phyloP scores from a whole-genome alignment of 768 basidiomycete genomes.

The Lentinula aciculospora region DNA sequence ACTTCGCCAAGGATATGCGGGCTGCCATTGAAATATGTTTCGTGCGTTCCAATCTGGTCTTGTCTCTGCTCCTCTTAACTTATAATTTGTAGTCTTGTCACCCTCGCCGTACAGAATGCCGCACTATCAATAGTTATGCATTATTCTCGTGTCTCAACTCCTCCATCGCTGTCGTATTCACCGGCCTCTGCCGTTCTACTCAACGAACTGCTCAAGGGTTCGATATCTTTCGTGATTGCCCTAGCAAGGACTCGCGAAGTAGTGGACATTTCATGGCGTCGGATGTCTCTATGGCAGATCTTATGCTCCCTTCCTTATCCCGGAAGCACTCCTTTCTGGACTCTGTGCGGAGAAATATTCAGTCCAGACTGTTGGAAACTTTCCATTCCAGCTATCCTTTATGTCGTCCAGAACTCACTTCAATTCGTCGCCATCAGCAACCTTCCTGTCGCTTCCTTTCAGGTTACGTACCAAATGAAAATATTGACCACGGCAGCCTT shows the following conservation, averaged over 20 bases:
- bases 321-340: slow-evolving; percentile 44
- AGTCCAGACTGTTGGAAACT: slow-evolving; percentile 96
- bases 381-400: slow-evolving; percentile 92
- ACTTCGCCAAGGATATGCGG: slow-evolving; percentile 55
- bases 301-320: slow-evolving; percentile 34
- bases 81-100: slow-evolving; percentile 51
- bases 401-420: slow-evolving; percentile 93
- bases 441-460: slow-evolving; percentile 94
- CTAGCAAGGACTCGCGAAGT: slow-evolving; percentile 42
- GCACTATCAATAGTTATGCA: slow-evolving; percentile 97
- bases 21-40: slow-evolving; percentile 74
- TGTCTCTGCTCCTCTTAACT: slow-evolving; percentile 4
- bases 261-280: slow-evolving; percentile 33
- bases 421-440: slow-evolving; percentile 97
- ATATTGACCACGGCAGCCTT: slow-evolving; percentile 95
- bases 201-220: slow-evolving; percentile 91
- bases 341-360: slow-evolving; percentile 70
- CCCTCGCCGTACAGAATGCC: slow-evolving; percentile 92
- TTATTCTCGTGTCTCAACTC: slow-evolving; percentile 89
- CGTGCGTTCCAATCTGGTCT: slow-evolving; percentile 45
- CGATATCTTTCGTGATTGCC: slow-evolving; percentile 90
- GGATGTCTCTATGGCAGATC: slow-evolving; percentile 31
- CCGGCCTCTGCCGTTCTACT: slow-evolving; percentile 92
- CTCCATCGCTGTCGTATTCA: slow-evolving; percentile 77
- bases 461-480: slow-evolving; percentile 98